These are phyloP conservation scores for Dendryphion nanum DNA, from an alignment of 2,329 filamentous ascomycete genomes.

Conservation along the genomic window DNA sequence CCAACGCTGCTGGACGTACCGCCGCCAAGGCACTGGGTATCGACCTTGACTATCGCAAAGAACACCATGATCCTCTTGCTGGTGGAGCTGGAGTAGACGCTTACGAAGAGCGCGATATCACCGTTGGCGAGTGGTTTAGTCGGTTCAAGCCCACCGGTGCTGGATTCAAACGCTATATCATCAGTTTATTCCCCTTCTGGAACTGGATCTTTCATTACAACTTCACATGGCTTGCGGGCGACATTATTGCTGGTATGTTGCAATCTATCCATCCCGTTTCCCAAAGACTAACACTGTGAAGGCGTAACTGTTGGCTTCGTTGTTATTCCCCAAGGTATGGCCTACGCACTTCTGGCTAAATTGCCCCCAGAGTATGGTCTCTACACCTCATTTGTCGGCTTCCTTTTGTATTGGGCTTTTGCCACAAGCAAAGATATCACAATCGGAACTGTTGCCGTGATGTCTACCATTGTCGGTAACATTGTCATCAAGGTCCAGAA, in stretches of 20 bases:
- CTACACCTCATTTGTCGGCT: slow-evolving; percentile 95
- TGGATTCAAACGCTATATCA: slow-evolving; percentile 60
- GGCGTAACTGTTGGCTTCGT: slow-evolving; percentile 72
- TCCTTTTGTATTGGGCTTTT: slow-evolving; percentile 95
- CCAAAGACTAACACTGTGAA: slow-evolving; percentile 19
- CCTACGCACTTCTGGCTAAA: slow-evolving; percentile 81
- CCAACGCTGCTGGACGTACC: slow-evolving; percentile 11
- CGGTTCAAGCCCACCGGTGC: slow-evolving; percentile 60
- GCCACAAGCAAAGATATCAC: slow-evolving; percentile 98
- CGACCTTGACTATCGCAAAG: slow-evolving; percentile 69
- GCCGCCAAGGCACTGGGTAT: slow-evolving; percentile 76
- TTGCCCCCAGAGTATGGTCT: slow-evolving; percentile 82
- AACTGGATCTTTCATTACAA: slow-evolving; percentile 91
- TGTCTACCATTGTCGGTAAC: slow-evolving; percentile 86
- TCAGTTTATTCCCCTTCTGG: slow-evolving; percentile 82
- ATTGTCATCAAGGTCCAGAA: slow-evolving; percentile 64
- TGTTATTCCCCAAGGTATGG: slow-evolving; percentile 96
- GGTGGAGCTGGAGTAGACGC: slow-evolving; percentile 60
- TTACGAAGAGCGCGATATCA: slow-evolving; percentile 77
- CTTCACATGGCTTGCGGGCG: slow-evolving; percentile 80
- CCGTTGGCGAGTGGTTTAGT: slow-evolving; percentile 67
- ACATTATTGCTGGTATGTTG: slow-evolving; percentile 75
- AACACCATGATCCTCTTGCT: slow-evolving; percentile 56
- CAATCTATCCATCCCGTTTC: neutral
- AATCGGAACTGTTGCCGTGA: slow-evolving; percentile 94